phyloP scores from a whole-genome alignment of 257 asterid genomes.

The Forsythia suspensa region DNA sequence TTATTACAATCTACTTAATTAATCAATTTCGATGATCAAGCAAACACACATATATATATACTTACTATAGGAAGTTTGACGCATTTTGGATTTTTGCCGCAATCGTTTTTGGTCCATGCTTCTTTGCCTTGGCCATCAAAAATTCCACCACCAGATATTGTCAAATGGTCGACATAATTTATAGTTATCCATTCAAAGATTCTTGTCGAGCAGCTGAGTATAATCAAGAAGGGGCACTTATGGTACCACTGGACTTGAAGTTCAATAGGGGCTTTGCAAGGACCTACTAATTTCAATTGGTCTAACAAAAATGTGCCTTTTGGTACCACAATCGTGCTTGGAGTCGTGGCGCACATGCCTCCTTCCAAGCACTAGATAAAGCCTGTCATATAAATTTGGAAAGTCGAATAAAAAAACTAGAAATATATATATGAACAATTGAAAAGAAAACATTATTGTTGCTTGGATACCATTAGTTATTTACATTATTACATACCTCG shows the following conservation, averaged over 20 bases:
- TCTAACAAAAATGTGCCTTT: slow-evolving; percentile 31
- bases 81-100: slow-evolving; percentile 32
- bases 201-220: slow-evolving; percentile 12
- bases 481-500: neutral
- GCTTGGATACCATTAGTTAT: neutral
- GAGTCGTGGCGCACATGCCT: slow-evolving; percentile 29
- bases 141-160: slow-evolving; percentile 47
- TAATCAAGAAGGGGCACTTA: slow-evolving; percentile 33
- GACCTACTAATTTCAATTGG: slow-evolving; percentile 16
- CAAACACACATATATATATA: neutral
- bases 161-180: slow-evolving; percentile 34
- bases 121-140: slow-evolving; percentile 45
- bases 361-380: slow-evolving; percentile 42
- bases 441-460: too few species aligned
- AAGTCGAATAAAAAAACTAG: neutral
- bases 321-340: slow-evolving; percentile 35
- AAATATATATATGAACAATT: neutral
- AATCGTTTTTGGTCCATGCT: slow-evolving; percentile 50
- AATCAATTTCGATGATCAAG: neutral
- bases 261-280: slow-evolving; percentile 23
- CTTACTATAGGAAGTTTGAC: slow-evolving; percentile 36
- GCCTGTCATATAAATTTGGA: slow-evolving; percentile 28
- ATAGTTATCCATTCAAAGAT: slow-evolving; percentile 49
- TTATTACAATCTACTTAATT: neutral
- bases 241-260: slow-evolving; percentile 38